Evolutionary conservation across 805 yeast genomes (phyloP), one percentile per base, ranked within the genome.

Genomic region (Scheffersomyces ergatensis): DNA sequence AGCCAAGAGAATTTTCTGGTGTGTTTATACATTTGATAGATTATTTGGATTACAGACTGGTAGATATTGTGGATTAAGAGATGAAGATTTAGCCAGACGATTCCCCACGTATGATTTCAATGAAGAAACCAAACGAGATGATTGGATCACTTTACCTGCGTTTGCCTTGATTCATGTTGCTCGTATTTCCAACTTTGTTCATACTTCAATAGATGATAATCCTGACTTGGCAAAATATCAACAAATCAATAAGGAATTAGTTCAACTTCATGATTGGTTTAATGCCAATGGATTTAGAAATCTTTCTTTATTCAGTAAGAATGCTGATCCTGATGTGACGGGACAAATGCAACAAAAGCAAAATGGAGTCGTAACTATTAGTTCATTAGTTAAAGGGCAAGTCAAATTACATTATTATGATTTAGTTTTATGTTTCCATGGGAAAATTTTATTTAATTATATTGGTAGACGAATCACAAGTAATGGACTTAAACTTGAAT

Each of bases 21-120:
- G 71, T 16, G 76, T 74, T 5, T 81, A 72, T 48, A 67, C 77
- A 1, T 62, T 76, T 60, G 87, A 81, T 49, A 64, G 80, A 44
- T 44, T 78, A 13, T 55, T 77, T 44, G 77, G 77, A 4, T 58
- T 78, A 32, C 83, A 78, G 43, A 65, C 70, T 29, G 85, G 84
- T 1, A 58, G 78, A 34, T 60, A 63, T 35, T 62, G 59, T 53
- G 64, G 60, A 23, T 56, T 62, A 25, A 46, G 53, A 14, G 72
- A 65, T 17, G 56, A 55, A 12, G 76, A 72, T 37, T 55, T 70
- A 17, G 52, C 56, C n/a, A 50, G 67, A 3, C 49, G 40, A 2
- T 65, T 50, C 44, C 78, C 72, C 0, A 38, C 47, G 30, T 44
- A 47, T 27, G 63, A 66, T 38, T 55, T 47, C 38, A 53, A 53